Base-by-base conservation (phyloP, 1,284 basidiomycete species). In the Trichosporon asahii region DNA sequence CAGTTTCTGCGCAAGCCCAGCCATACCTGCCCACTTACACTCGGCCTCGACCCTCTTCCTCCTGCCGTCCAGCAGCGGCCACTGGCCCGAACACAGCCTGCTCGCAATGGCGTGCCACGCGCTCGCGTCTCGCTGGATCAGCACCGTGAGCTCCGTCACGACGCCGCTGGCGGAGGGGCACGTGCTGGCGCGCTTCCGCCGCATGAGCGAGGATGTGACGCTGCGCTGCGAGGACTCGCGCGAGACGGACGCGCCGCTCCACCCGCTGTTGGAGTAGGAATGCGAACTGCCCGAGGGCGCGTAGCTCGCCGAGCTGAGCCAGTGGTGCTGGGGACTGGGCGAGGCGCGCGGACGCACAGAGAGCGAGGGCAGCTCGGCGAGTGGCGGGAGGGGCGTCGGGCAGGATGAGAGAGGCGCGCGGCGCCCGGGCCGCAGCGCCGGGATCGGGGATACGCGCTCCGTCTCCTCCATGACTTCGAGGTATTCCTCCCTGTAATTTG, bases 31-130 rank as follows among this genome's bases (percentile, higher is more conserved):
- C 77, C 76, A 77, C 40, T 53, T 66, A 27, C 75, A 69, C 68
- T 78, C 77, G 40, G 75, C 73, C 33, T 73, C 70, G 15, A 78
- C 71, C 29, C 75, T 68, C 9, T 66, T 66, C 21, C 72, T 64
- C 18, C 49, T 25, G 25, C 66, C 70, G 29, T 71, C 72, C 21
- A 73, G 70, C 15, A 53, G 40, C 6, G 72, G 72, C 73, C 76
- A 79, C 25, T 35, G 25, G 2, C 77, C 77, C 2, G 72, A 68
- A 49, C 76, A 70, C 11, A 79, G 71, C 5, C 76, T 67, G 37
- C 72, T 70, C 12, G 76, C 75, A 61, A 79, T 75, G 7, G 68
- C 67, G 70, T 79, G 78, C 72, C 75, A 79, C 18, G 73, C 66
- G 21, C 71, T 66, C 1, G 78, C 76, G 63, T 79, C 76, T 40